phyloP scores from a whole-genome alignment of 768 basidiomycete genomes.

The Trametes gibbosa region DNA sequence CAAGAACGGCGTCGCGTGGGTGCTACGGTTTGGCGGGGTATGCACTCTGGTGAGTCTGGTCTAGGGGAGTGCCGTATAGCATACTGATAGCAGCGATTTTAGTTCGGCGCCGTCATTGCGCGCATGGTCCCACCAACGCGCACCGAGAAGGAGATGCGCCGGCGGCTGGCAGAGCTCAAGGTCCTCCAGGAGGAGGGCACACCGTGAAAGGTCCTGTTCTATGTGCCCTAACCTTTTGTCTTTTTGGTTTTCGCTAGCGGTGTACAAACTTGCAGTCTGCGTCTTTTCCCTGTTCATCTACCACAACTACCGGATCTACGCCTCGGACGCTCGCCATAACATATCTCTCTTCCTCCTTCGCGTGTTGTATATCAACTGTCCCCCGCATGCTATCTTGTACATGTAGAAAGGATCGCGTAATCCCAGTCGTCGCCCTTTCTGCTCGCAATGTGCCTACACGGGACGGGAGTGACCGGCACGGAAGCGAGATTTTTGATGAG shows the following conservation, averaged over 20 bases:
- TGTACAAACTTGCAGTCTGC: neutral
- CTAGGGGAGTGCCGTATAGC: neutral
- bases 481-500: constrained; percentile 29
- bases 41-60: constrained; percentile 59
- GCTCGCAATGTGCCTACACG: constrained; percentile 51
- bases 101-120: constrained; percentile 72
- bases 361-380: constrained; percentile 11
- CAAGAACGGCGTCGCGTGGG: constrained; percentile 92
- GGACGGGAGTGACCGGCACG: constrained; percentile 47
- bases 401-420: constrained; percentile 49
- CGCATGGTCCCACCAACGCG: constrained; percentile 85
- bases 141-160: constrained; percentile 87
- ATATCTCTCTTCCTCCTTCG: neutral
- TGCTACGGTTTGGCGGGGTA: constrained; percentile 86
- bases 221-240: neutral
- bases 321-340: neutral
- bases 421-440: constrained; percentile 47
- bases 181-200: constrained; percentile 61
- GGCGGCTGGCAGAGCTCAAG: constrained; percentile 77
- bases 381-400: constrained; percentile 14
- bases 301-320: neutral
- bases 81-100: neutral
- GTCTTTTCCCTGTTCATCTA: neutral
- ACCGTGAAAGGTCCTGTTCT: constrained; percentile 14
- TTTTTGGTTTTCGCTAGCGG: neutral